These are phyloP conservation scores for Cryphonectria naterciae DNA, from an alignment of 2,329 filamentous ascomycete species.

Conservation along the genomic window DNA sequence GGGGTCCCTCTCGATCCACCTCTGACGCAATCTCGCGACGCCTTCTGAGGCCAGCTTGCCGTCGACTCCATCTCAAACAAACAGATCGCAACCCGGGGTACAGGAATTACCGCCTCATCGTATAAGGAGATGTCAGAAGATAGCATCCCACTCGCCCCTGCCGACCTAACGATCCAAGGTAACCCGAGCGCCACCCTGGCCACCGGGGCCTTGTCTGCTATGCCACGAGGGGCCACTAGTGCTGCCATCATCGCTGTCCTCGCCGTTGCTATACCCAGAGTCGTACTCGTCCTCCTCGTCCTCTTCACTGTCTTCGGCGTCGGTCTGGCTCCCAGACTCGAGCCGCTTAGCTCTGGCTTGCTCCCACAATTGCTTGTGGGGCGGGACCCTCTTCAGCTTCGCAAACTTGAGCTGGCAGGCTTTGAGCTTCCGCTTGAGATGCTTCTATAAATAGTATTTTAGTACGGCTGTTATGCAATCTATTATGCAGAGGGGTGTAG, in stretches of 20 bases:
- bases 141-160: too few relatives aligned
- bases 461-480: background rate
- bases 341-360: background rate
- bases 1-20: too few relatives aligned
- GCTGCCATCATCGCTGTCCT: too few relatives aligned
- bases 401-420: slow-evolving; percentile 12
- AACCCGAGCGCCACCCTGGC: background rate
- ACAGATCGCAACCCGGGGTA: too few relatives aligned
- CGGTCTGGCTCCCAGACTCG: background rate
- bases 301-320: background rate
- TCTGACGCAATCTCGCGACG: too few relatives aligned
- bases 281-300: background rate
- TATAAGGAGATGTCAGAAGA: too few relatives aligned
- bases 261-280: background rate
- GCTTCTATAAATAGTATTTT: background rate
- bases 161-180: background rate
- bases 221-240: background rate
- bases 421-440: background rate
- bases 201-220: background rate
- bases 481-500: background rate
- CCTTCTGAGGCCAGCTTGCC: too few relatives aligned
- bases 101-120: too few relatives aligned
- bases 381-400: background rate
- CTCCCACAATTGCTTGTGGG: slow-evolving; percentile 1
- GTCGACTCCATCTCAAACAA: too few relatives aligned